A percentile compares a stretch with the other conserved stretches of the same genome.
Conservation (phyloP, 345 rosid species). For the Salix brachista region DNA sequence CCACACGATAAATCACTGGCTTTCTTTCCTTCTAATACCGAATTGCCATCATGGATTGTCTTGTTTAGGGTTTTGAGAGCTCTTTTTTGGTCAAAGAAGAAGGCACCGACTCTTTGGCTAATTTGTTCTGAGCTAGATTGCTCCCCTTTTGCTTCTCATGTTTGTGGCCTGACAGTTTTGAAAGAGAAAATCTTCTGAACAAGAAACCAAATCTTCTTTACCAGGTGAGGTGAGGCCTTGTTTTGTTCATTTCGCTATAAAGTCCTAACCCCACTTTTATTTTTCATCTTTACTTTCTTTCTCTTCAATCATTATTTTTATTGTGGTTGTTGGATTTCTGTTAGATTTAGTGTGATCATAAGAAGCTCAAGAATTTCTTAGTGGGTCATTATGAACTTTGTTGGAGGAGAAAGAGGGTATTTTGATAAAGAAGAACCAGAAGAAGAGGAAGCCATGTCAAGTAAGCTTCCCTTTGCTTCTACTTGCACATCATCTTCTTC, state of each 20-base stretch:
- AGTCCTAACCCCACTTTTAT: conserved; percentile 21
- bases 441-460: conserved; percentile 20
- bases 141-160: conserved; percentile 12
- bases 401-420: conserved; percentile 31
- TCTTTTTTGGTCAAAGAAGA: conserved; percentile 34
- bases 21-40: background rate
- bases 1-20: conserved; percentile 16
- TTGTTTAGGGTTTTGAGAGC: conserved; percentile 38
- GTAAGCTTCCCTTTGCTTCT: conserved; percentile 26
- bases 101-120: conserved; percentile 33
- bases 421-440: conserved; percentile 19
- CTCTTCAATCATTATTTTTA: conserved; percentile 9
- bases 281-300: conserved; percentile 13
- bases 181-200: background rate
- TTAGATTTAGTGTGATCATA: conserved; percentile 23
- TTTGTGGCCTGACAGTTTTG: conserved; percentile 31
- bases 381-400: conserved; percentile 38
- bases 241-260: background rate
- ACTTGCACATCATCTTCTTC: conserved; percentile 26
- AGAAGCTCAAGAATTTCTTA: conserved; percentile 6
- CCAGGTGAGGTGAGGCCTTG: conserved; percentile 32
- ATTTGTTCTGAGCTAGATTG: background rate
- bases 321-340: conserved; percentile 20
- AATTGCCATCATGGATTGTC: conserved; percentile 8
- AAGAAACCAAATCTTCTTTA: conserved; percentile 3